Evolutionary conservation across 129 eudicot genomes (phyloP), one percentile per base, ranked within the genome.

Genomic region (Scalesia atractyloides): DNA sequence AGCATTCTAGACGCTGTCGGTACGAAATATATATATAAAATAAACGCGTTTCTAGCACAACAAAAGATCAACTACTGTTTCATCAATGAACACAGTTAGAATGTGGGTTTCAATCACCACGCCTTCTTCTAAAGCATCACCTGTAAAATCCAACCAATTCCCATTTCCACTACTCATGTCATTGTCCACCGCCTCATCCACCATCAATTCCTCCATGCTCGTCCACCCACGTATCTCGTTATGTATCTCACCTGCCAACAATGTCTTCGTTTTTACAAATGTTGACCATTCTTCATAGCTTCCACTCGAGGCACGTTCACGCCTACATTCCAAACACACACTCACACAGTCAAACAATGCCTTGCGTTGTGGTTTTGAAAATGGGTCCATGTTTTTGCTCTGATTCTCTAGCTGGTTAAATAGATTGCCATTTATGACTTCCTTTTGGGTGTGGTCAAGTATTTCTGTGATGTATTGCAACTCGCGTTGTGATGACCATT

Each of bases 141-240:
- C 36, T 43, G 84, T 86, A 78, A 94, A 94, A 60, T 90, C 97
- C 15, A 88, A 79, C 98, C 98, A 94, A 72, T 82, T 90, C 68
- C 97, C 97, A 0, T 71, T 50, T 12, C 82, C 81, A 54, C 59
- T 76, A 76, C 97, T 88, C 98, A 94, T 94, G 16, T 94, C 97
- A 76, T 73, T 87, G 43, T 94, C 96, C 41, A 94, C 97, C 70
- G 88, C 82, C 73, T 90, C 98, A 53, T 94, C 98, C 72, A 85
- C 91, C 83, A 82, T 78, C 75, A 90, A 51, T 59, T 88, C 96
- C 61, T 76, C 92, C 87, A 78, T 87, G 78, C 78, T 84, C 34
- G 71, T 78, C 89, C 80, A 84, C 14, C 89, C 51, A n/a, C 73
- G 52, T 44, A 92, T 87, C 58, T 89, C 96, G 49, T 79, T 84